Evolutionary conservation across 352 stramenopile genomes (phyloP), one percentile per base, ranked within the genome.

Genomic region (Pythium vanterpoolii): DNA sequence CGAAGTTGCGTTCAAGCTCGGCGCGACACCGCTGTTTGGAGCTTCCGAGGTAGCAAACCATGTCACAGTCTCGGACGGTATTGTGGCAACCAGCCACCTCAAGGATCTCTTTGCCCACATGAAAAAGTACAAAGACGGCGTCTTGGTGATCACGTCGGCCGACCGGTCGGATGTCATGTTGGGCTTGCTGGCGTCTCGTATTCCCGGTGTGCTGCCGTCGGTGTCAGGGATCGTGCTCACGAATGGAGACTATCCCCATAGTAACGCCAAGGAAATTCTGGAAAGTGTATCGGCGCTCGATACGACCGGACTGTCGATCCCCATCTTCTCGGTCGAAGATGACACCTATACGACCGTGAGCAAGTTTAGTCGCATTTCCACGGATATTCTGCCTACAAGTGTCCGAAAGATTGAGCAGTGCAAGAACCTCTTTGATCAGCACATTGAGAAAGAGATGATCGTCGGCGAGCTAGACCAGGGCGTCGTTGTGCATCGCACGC

Each of bases 91-190:
- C 3, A 90, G 79, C 47, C 73, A 86, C 4, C 43, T 92, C 5
- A 87, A 89, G 40, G 83, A 92, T 40, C 59, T 92, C 24, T 90
- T 92, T 42, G 67, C 71, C 11, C 80, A 90, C 62, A 69, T 92
- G 38, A 89, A 90, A 48, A 83, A 89, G 53, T 84, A 89, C 67
- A 83, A 88, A 26, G 83, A 92, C 55, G 83, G 83, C 7, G 58
- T 86, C 5, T 55, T 92, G 0, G 73, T 92, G n/a, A 90, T 92
- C 61, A 86, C 82, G 1, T 92, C 83, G 13, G 79, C 78, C 0
- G 83, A 92, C 38, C 79, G 83, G 19, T 87, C 76, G 11, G 83
- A 92, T 55, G 67, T 92, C 11, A 72, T 92, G 64, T 62, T 92
- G 3, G 83, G 83, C 13, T 58, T 92, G 1, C 72, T 92, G 49